Evolutionary conservation across 345 rosid genomes (phyloP).

Genomic region (Jatropha curcas): DNA sequence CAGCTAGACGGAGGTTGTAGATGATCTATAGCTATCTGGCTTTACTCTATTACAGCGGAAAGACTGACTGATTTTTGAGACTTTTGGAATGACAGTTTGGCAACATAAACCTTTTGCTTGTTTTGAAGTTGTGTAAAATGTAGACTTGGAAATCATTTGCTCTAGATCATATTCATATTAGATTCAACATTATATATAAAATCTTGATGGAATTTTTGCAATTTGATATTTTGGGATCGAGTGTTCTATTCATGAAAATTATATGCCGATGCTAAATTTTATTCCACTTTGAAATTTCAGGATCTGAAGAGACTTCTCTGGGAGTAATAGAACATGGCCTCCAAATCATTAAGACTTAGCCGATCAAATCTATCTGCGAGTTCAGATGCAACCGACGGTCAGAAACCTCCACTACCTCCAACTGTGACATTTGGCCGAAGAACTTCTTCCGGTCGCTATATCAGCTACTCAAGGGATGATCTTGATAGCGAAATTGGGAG

Average conservation of each 20-base stretch:
- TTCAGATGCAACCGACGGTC: slow-evolving; percentile 63
- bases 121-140: background rate
- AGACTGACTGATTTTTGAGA: slow-evolving; percentile 6
- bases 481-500: slow-evolving; percentile 87
- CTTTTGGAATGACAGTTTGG: background rate
- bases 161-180: background rate
- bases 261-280: slow-evolving; percentile 12
- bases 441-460: slow-evolving; percentile 83
- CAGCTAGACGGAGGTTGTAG: background rate
- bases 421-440: slow-evolving; percentile 72
- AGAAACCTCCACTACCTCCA: slow-evolving; percentile 62
- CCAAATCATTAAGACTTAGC: slow-evolving; percentile 58
- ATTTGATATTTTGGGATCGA: background rate
- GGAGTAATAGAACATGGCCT: slow-evolving; percentile 50
- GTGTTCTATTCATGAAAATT: background rate
- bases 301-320: slow-evolving; percentile 31
- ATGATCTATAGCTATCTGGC: background rate
- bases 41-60: background rate
- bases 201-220: background rate
- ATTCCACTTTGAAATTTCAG: slow-evolving; percentile 35
- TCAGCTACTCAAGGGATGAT: slow-evolving; percentile 91
- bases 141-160: background rate
- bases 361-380: slow-evolving; percentile 57
- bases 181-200: background rate
- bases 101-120: background rate